phyloP scores from a whole-genome alignment of 2,329 filamentous ascomycete species.

The Lizonia empirigonia region DNA sequence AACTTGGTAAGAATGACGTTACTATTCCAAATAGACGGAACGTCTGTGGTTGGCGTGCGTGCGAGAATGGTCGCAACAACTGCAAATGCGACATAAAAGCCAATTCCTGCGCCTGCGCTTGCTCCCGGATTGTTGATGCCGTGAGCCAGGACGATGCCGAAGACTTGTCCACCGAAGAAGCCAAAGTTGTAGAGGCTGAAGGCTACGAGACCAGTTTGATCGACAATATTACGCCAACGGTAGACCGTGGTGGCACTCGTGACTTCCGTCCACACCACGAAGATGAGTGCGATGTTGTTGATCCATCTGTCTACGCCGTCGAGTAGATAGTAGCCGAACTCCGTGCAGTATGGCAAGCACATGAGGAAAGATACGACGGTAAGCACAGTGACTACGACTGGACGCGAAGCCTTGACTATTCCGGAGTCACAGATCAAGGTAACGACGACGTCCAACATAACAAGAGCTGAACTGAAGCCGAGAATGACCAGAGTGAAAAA shows the following conservation, averaged over 20 bases:
- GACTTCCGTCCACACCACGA: constrained; percentile 61
- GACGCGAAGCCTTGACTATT: constrained; percentile 53
- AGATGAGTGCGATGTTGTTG: constrained; percentile 61
- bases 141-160: constrained; percentile 60
- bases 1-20: constrained; percentile 51
- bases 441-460: constrained; percentile 63
- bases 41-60: constrained; percentile 51
- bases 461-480: constrained; percentile 64
- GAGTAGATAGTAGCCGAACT: constrained; percentile 63
- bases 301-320: constrained; percentile 62
- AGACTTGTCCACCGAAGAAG: constrained; percentile 60
- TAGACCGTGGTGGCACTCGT: constrained; percentile 60
- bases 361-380: constrained; percentile 59
- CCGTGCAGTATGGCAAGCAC: constrained; percentile 62
- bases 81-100: constrained; percentile 55
- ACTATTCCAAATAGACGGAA: constrained; percentile 52
- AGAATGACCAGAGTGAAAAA: constrained; percentile 65
- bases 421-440: constrained; percentile 61
- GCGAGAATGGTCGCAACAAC: constrained; percentile 51
- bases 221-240: constrained; percentile 56
- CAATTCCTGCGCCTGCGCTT: constrained; percentile 60
- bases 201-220: constrained; percentile 53
- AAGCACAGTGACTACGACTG: constrained; percentile 57
- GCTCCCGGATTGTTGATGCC: constrained; percentile 49
- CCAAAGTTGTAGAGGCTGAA: constrained; percentile 57